Evolutionary conservation across 139 green algal species (phyloP).

Genomic region (Pycnococcus provasolii): DNA sequence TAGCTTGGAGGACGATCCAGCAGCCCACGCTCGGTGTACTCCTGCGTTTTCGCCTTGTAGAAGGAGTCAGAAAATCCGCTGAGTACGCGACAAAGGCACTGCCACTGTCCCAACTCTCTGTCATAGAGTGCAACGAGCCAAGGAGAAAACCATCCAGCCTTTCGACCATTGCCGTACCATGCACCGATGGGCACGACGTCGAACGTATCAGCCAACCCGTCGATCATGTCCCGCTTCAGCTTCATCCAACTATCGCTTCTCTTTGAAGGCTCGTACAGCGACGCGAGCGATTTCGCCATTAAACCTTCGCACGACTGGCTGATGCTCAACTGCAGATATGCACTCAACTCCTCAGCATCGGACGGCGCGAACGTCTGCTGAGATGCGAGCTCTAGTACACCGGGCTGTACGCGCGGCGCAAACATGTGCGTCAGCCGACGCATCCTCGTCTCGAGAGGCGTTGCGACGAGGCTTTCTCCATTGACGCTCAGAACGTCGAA

Average conservation of each 20-base stretch:
- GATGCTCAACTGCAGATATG: neutral
- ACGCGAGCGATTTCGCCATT: conserved; percentile 25
- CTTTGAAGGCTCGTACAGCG: conserved; percentile 14
- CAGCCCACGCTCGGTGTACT: conserved; percentile 19
- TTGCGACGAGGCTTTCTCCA: conserved; percentile 42
- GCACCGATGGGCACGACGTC: conserved; percentile 87
- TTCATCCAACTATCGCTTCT: conserved; percentile 25
- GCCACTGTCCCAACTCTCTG: conserved; percentile 49
- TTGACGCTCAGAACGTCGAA: conserved; percentile 74
- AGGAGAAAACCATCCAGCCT: conserved; percentile 51
- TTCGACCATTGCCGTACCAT: conserved; percentile 69
- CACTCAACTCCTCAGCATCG: too few species aligned
- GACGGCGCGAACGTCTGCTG: too few species aligned
- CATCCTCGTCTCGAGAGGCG: too few species aligned
- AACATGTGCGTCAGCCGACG: too few species aligned
- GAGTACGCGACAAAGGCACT: conserved; percentile 56
- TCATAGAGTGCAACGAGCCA: conserved; percentile 81
- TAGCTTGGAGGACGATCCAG: conserved; percentile 15
- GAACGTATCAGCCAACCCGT: conserved; percentile 66
- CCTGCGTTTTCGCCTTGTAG: conserved; percentile 16
- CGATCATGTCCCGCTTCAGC: conserved; percentile 66
- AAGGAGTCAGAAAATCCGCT: conserved; percentile 70
- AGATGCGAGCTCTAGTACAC: too few species aligned
- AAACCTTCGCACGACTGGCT: conserved; percentile 16
- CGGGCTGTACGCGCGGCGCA: too few species aligned